Evolutionary conservation across 495 filamentous ascomycete species (phyloP).

Genomic region (Margaritispora aquatica): DNA sequence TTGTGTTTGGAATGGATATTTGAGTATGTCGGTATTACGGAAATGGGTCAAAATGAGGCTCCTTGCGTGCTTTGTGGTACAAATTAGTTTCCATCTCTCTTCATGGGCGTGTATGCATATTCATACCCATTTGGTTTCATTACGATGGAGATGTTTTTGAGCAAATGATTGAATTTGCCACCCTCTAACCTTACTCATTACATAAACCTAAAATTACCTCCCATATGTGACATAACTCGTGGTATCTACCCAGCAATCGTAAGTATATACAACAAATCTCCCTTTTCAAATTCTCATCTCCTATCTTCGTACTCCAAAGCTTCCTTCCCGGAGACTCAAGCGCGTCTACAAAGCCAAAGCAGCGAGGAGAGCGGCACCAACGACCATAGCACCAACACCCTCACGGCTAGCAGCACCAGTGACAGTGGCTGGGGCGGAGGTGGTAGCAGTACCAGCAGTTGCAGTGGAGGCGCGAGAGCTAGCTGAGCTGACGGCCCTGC

Average conservation of each 20-base stretch:
- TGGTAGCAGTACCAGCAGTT: background rate
- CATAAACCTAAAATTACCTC: background rate
- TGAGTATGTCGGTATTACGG: background rate
- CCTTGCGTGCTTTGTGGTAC: background rate
- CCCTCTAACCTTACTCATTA: no score
- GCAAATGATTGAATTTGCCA: no score
- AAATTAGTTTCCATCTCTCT: no score
- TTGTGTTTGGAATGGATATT: background rate
- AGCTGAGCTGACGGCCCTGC: background rate
- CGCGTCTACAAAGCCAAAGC: constrained; percentile 30
- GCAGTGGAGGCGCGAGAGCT: background rate
- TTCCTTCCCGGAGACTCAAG: no score
- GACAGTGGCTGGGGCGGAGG: background rate
- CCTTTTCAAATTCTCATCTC: no score
- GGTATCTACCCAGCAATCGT: background rate
- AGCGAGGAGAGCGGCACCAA: constrained; percentile 23
- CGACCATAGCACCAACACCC: constrained; percentile 20
- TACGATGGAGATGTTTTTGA: no score
- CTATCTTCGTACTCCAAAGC: no score
- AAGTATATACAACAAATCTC: no score
- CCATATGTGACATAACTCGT: background rate
- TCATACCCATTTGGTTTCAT: no score
- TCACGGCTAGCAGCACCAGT: constrained; percentile 9
- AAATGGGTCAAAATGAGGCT: background rate
- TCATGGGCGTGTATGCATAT: no score